Evolutionary conservation across 2,329 filamentous ascomycete genomes (phyloP).

Genomic region (Trichoderma breve): DNA sequence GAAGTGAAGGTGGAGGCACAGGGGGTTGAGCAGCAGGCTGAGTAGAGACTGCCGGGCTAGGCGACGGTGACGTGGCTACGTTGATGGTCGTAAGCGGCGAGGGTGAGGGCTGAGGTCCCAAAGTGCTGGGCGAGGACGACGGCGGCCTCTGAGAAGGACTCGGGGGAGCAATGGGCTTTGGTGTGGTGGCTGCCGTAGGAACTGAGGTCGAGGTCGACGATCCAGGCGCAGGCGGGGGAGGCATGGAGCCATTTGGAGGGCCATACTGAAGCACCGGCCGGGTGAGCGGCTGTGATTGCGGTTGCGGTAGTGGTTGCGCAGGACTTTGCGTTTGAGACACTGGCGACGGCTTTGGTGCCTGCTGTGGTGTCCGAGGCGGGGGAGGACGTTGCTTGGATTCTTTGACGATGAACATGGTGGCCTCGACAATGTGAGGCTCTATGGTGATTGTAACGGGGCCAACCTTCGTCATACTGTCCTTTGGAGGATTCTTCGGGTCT

Average conservation of each 20-base stretch:
- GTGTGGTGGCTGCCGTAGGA: constrained; percentile 11
- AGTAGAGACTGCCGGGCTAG: background rate
- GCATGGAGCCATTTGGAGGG: constrained; percentile 61
- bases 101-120: constrained; percentile 15
- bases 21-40: constrained; percentile 9
- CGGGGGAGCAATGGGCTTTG: constrained; percentile 22
- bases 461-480: constrained; percentile 70
- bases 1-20: constrained; percentile 22
- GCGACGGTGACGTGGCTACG: constrained; percentile 15
- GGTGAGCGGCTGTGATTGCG: constrained; percentile 23
- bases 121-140: constrained; percentile 23
- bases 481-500: constrained; percentile 64
- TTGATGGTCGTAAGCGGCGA: background rate
- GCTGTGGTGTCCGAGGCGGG: constrained; percentile 35
- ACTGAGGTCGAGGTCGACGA: constrained; percentile 25
- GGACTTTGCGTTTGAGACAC: constrained; percentile 13
- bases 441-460: constrained; percentile 72
- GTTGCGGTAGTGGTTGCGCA: constrained; percentile 7
- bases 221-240: constrained; percentile 45
- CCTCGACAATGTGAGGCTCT: constrained; percentile 77
- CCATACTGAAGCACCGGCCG: constrained; percentile 66
- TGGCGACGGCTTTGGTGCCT: constrained; percentile 19
- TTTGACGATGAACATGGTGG: constrained; percentile 70
- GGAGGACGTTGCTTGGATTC: constrained; percentile 49
- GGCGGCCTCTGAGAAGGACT: constrained; percentile 26